These are phyloP conservation scores for Debaryomyces robertsiae DNA, from an alignment of 1,139 yeast species.

Conservation along the genomic window DNA sequence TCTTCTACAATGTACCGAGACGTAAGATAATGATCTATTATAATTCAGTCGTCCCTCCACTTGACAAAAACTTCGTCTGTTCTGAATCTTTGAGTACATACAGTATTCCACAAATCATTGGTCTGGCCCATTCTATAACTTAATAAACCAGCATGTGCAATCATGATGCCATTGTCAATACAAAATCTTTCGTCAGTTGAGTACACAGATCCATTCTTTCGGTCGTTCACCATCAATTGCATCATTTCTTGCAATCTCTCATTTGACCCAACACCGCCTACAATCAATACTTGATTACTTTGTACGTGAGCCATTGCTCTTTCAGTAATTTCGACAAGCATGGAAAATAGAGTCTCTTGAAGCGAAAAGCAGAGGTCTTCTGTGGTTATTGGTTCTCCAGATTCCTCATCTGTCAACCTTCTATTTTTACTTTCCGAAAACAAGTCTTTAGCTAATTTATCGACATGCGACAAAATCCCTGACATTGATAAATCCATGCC, in stretches of 20 bases:
- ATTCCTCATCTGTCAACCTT: slow-evolving; percentile 48
- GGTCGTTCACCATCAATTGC: slow-evolving; percentile 86
- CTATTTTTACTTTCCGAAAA: slow-evolving; percentile 56
- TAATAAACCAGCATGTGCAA: slow-evolving; percentile 94
- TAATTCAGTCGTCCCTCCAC: slow-evolving; percentile 67
- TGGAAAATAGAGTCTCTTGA: slow-evolving; percentile 90
- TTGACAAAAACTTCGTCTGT: slow-evolving; percentile 91
- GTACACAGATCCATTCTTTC: slow-evolving; percentile 76
- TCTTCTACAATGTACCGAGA: background rate
- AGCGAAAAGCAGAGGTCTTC: slow-evolving; percentile 92
- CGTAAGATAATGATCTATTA: background rate
- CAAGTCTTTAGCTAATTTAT: slow-evolving; percentile 72
- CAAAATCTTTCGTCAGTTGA: slow-evolving; percentile 98
- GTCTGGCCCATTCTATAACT: slow-evolving; percentile 84
- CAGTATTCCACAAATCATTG: slow-evolving; percentile 63
- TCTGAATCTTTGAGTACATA: slow-evolving; percentile 90
- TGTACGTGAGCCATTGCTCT: slow-evolving; percentile 98
- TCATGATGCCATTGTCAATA: slow-evolving; percentile 97
- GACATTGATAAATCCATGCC: slow-evolving; percentile 99
- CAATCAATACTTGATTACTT: slow-evolving; percentile 85
- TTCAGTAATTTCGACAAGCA: slow-evolving; percentile 97
- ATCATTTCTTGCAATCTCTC: slow-evolving; percentile 92
- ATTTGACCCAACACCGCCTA: slow-evolving; percentile 98
- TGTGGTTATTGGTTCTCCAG: slow-evolving; percentile 62
- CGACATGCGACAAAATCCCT: slow-evolving; percentile 87